Evolutionary conservation across 148 eudicot species (phyloP).

Genomic region (Arctostaphylos glauca): DNA sequence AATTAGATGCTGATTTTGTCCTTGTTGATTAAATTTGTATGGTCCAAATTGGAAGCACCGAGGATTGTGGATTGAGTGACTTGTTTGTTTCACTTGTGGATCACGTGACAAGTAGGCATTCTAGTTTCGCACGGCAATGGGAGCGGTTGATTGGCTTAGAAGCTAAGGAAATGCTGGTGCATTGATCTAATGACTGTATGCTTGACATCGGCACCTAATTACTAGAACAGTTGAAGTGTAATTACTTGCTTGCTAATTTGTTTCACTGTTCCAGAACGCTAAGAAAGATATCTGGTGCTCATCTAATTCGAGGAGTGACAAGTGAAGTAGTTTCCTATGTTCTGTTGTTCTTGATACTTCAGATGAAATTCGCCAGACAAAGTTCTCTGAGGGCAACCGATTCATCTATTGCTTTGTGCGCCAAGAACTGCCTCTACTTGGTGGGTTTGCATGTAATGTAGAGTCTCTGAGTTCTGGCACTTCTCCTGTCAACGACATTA

Average conservation of each 20-base stretch:
- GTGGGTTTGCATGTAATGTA: conserved; percentile 17
- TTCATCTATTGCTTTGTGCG: conserved; percentile 81
- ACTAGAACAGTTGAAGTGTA: neutral
- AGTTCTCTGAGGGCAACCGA: conserved; percentile 41
- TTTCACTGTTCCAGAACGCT: too few relatives aligned
- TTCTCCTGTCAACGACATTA: conserved; percentile 40
- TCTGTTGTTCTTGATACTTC: conserved; percentile 78
- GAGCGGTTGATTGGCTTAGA: conserved; percentile 84
- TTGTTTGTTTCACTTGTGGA: too few relatives aligned
- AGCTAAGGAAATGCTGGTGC: conserved; percentile 81
- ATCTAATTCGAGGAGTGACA: conserved; percentile 37
- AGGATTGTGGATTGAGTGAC: conserved; percentile 85
- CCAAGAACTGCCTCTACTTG: conserved; percentile 35
- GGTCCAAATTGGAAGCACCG: conserved; percentile 79
- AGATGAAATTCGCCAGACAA: conserved; percentile 34
- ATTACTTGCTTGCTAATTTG: conserved; percentile 15
- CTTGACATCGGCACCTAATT: neutral
- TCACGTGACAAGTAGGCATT: conserved; percentile 57
- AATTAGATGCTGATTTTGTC: too few relatives aligned
- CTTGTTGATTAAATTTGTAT: too few relatives aligned
- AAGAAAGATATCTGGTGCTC: conserved; percentile 45
- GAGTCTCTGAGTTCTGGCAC: conserved; percentile 29
- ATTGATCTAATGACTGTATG: neutral
- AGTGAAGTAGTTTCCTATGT: conserved; percentile 45
- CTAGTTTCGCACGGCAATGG: conserved; percentile 84